phyloP scores from a whole-genome alignment of 345 rosid genomes.

The Populus davidiana region DNA sequence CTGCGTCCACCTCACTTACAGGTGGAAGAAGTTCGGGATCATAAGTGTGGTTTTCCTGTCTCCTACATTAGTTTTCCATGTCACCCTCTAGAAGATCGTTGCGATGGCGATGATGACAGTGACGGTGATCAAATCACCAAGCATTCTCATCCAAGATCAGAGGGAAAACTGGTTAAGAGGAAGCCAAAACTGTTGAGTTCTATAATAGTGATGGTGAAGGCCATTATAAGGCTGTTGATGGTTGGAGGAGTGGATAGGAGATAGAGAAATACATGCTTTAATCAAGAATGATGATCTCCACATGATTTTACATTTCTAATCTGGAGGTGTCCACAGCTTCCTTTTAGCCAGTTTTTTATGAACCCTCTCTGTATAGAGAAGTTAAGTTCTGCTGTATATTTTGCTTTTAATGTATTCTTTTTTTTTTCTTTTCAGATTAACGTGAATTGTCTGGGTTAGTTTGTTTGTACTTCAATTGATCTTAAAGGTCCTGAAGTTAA shows the following conservation, averaged over 20 bases:
- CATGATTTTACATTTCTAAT: too few relatives aligned
- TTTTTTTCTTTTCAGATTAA: too few relatives aligned
- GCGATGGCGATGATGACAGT: background rate
- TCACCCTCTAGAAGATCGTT: background rate
- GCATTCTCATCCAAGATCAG: background rate
- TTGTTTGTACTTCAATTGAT: too few relatives aligned
- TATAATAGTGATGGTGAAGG: background rate
- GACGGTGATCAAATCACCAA: background rate
- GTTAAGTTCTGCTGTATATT: too few relatives aligned
- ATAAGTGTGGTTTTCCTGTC: background rate
- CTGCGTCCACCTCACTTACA: background rate
- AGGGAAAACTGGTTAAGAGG: background rate
- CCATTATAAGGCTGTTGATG: background rate
- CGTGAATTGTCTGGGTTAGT: too few relatives aligned
- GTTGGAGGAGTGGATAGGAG: background rate
- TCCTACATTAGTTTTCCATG: background rate
- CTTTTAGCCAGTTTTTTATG: too few relatives aligned
- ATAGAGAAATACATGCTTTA: too few relatives aligned
- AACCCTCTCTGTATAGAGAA: too few relatives aligned
- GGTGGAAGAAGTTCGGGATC: background rate
- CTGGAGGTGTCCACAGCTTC: too few relatives aligned
- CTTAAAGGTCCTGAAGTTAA: accelerated
- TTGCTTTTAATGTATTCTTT: too few relatives aligned
- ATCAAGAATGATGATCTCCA: too few relatives aligned
- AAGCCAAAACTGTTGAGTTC: background rate